Evolutionary conservation across 768 basidiomycete genomes (phyloP), one percentile per base, ranked within the genome.

Genomic region (Calocybe gangraenosa): DNA sequence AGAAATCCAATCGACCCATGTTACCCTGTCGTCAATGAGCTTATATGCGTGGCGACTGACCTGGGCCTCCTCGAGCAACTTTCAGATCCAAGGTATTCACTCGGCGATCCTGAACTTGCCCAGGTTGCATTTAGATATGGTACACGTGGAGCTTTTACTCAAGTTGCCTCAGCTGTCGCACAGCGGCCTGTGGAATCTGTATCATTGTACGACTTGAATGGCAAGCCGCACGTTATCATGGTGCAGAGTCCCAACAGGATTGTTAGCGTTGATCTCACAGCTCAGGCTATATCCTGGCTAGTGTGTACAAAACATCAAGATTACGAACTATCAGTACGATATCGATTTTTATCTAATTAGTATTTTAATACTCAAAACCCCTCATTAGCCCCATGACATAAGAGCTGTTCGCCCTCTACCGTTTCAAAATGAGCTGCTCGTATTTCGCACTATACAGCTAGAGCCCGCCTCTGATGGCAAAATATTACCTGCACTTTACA

Each of bases 331-430:
- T 38, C 56, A 21, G 42, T 44, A 36, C 21, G 34, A 6, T 18
- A 11, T 1, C 32, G 5, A 28, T 11, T 28, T 28, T 28, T 11
- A 28, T 28, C 25, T 11, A 11, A 28, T 28, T 5, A 6, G 6
- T 28, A 22, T 11, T 14, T 14, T 37, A 9, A 20, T 7, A 19
- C n/a, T 9, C 34, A 13, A 18, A 21, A 35, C 19, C 15, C 30
- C 39, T 22, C 33, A 18, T 18, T n/a, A 79, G 78, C 61, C 63
- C 20, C 74, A 79, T 53, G 62, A 64, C 19, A 75, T 84, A 47
- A 70, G 67, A 44, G 74, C 70, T n/a, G 60, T 79, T 39, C 73
- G 78, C 21, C 66, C 75, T 19, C 56, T 81, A 28, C 78, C 79
- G 2, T 60, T 63, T 13, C 80, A 82, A 55, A 61, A 65, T 7